Evolutionary conservation across 1,139 yeast genomes (phyloP).

Genomic region (Suhomyces wounanorum): DNA sequence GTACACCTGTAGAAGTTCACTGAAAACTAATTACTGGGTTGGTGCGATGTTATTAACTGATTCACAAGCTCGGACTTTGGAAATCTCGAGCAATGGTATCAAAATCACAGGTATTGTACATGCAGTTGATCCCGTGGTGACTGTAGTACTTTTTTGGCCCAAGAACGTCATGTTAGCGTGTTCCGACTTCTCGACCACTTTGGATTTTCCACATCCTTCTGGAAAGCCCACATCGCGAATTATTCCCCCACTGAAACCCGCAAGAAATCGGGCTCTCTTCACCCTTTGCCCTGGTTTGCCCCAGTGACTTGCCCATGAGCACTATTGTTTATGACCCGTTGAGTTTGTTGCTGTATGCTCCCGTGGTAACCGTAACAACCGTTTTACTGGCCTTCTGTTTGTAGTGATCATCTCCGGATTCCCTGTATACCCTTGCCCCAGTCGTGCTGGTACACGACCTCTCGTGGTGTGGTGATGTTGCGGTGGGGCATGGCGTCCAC

Average conservation of each 20-base stretch:
- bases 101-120: too few species aligned
- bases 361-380: neutral
- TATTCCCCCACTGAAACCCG: too few species aligned
- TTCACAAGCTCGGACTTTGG: too few species aligned
- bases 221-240: neutral
- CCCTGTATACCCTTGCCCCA: neutral
- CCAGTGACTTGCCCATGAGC: too few species aligned
- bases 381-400: neutral
- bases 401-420: neutral
- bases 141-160: too few species aligned
- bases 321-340: neutral
- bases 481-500: conserved; percentile 6
- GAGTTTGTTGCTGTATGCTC: neutral
- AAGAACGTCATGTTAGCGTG: too few species aligned
- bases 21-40: too few species aligned
- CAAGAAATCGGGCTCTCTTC: neutral
- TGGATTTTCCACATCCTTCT: neutral
- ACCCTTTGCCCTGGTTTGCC: neutral
- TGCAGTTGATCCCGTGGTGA: too few species aligned
- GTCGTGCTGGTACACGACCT: conserved; percentile 3
- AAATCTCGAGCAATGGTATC: too few species aligned
- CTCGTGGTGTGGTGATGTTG: conserved; percentile 6
- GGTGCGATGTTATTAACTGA: too few species aligned
- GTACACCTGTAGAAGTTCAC: too few species aligned
- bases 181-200: neutral